Evolutionary conservation across 352 stramenopile species (phyloP), one percentile per base, ranked within the genome.

Genomic region (Achlya hypogyna): DNA sequence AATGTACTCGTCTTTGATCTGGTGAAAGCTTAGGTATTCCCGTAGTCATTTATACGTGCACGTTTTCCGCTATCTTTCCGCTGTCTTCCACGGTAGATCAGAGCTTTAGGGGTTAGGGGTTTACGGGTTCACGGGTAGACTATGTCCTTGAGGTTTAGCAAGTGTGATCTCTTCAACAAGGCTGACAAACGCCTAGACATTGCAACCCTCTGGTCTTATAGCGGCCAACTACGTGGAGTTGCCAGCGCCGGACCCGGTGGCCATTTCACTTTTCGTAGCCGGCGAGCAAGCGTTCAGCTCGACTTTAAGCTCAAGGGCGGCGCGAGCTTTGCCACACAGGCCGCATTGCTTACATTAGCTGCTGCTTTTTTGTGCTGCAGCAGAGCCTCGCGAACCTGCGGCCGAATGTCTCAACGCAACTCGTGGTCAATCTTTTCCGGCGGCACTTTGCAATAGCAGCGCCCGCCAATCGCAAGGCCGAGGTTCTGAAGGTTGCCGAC

Each of bases 301-400:
- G 79, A 93, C 63, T 91, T 84, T 53, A 73, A 79, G 4, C 23
- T 90, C 9, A 92, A 83, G 85, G 74, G 73, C 12, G 63, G 69
- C 23, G 74, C 81, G 10, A 77, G 79, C 53, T 89, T 73, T 45
- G 92, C 89, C 66, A 86, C 80, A 1, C 85, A 92, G 67, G 91
- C 82, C 5, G 89, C 92, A 43, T 91, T 79, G 65, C 84, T n/a
- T 84, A 45, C 85, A 91, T 64, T 82, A 93, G 62, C 71, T 93
- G 5, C 87, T 91, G 56, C n/a, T n/a, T n/a, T n/a, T n/a, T n/a
- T n/a, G 67, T 72, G 5, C 63, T 93, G 80, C 78, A 1, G 89
- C 79, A 28, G 80, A 89, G 35, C 76, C 87, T 45, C 85, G 81
- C 6, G 56, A 58, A 79, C 6, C 78, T 92, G 32, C 87, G 89